phyloP scores from a whole-genome alignment of 805 yeast genomes.

The Myxozyma vanderwaltii region DNA sequence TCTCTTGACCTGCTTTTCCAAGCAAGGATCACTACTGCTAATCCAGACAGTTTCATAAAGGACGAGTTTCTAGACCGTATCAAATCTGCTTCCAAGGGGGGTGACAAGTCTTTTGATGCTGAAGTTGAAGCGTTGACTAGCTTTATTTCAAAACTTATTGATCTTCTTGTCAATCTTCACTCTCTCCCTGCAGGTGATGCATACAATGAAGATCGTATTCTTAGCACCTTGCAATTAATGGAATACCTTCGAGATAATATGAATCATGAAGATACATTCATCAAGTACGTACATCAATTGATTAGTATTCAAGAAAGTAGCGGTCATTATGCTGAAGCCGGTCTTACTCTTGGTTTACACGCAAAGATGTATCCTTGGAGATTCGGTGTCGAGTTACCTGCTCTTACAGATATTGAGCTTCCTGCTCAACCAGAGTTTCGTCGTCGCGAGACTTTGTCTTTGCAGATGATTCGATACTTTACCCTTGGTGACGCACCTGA shows the following conservation, averaged over 20 bases:
- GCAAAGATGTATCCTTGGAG: constrained; percentile 77
- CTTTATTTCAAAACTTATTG: constrained; percentile 54
- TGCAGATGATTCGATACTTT: constrained; percentile 69
- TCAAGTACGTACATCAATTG: constrained; percentile 75
- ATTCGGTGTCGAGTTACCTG: constrained; percentile 52
- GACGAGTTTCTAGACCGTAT: constrained; percentile 54
- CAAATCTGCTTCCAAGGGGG: constrained; percentile 54
- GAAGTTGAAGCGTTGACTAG: constrained; percentile 51
- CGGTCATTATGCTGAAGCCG: constrained; percentile 76
- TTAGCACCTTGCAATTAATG: constrained; percentile 73
- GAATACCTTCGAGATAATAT: constrained; percentile 78
- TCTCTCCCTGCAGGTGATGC: constrained; percentile 79
- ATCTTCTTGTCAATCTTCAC: constrained; percentile 64
- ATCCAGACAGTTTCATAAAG: constrained; percentile 60
- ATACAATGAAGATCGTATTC: constrained; percentile 83
- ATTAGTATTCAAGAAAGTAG: constrained; percentile 63
- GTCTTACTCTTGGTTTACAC: constrained; percentile 72
- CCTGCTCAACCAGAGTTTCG: constrained; percentile 82
- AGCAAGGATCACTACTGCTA: constrained; percentile 50
- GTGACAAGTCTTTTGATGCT: constrained; percentile 53
- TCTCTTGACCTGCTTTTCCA: constrained; percentile 68
- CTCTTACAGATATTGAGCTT: constrained; percentile 64
- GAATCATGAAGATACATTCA: constrained; percentile 75
- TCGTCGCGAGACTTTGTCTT: constrained; percentile 72
- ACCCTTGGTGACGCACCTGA: constrained; percentile 72